Percentiles rank a stretch among this genome's conserved stretches.
phyloP scores from a whole-genome alignment of 2,329 filamentous ascomycete species.

The Microdochium trichocladiopsis region DNA sequence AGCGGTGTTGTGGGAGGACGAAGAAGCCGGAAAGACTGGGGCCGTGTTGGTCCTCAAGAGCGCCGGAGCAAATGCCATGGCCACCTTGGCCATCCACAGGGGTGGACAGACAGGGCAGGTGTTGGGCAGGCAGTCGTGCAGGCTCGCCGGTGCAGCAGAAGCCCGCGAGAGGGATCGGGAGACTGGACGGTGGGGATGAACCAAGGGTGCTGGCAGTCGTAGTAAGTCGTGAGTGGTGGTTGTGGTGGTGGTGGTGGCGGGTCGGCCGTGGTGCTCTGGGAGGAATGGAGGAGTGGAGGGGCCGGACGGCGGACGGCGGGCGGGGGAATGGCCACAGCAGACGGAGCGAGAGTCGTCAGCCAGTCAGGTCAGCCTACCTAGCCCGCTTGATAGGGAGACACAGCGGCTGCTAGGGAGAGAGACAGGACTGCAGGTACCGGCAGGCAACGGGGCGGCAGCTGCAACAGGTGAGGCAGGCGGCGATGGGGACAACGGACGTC shows the following conservation, averaged over 20 bases:
- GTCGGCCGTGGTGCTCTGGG: not conserved
- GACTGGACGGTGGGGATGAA: not conserved
- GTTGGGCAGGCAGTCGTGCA: not conserved
- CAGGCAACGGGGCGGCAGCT: not conserved
- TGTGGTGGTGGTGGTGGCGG: not conserved
- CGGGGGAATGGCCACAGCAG: too few species aligned
- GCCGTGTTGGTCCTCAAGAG: slow-evolving; percentile 52
- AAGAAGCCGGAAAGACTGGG: slow-evolving; percentile 42
- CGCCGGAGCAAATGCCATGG: slow-evolving; percentile 51
- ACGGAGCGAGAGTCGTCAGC: too few species aligned
- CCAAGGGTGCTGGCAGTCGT: not conserved
- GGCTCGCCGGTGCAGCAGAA: not conserved
- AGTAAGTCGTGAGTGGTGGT: not conserved
- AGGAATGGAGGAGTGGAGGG: not conserved
- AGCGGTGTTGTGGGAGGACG: slow-evolving; percentile 37
- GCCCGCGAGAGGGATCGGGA: not conserved
- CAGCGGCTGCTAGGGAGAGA: too few species aligned
- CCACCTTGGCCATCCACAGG: slow-evolving; percentile 22
- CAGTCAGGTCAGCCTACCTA: too few species aligned
- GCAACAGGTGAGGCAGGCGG: not conserved
- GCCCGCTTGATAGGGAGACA: too few species aligned
- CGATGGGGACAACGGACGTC: not conserved
- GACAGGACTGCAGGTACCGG: not conserved
- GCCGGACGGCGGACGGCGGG: not conserved
- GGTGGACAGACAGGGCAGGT: not conserved